Conservation (phyloP, 805 yeast species). For the Yarrowia alimentaria region DNA sequence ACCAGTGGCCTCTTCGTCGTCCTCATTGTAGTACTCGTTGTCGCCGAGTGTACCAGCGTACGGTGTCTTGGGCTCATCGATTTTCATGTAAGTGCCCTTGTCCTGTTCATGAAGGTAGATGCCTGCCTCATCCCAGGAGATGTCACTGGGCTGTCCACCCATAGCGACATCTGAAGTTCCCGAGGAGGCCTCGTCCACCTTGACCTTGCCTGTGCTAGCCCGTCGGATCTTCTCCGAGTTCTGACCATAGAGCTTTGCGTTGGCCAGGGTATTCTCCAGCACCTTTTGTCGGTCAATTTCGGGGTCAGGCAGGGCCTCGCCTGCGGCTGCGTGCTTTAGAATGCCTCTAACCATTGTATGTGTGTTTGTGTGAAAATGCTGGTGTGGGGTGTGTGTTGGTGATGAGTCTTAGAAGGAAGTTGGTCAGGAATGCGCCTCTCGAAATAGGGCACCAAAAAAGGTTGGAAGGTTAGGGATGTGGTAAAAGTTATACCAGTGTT, state of each 20-base stretch:
- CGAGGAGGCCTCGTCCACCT: slow-evolving; percentile 24
- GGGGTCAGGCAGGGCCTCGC: background rate
- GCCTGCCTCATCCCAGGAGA: slow-evolving; percentile 85
- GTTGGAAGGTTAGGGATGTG: slow-evolving; percentile 19
- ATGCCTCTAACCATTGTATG: slow-evolving; percentile 24
- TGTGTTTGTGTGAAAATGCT: background rate
- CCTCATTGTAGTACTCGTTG: slow-evolving; percentile 69
- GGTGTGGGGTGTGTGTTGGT: background rate
- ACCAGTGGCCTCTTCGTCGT: slow-evolving; percentile 48
- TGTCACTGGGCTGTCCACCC: slow-evolving; percentile 40
- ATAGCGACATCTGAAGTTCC: background rate
- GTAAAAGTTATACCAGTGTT: slow-evolving; percentile 4
- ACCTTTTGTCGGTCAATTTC: slow-evolving; percentile 59
- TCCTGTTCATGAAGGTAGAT: slow-evolving; percentile 71
- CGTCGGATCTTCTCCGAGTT: slow-evolving; percentile 31
- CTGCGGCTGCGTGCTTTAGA: slow-evolving; percentile 9
- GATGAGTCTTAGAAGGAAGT: background rate
- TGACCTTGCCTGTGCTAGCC: slow-evolving; percentile 27
- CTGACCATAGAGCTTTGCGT: slow-evolving; percentile 49
- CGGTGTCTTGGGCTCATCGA: slow-evolving; percentile 95
- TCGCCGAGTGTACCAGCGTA: slow-evolving; percentile 83
- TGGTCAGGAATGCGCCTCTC: background rate
- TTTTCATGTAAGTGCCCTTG: slow-evolving; percentile 69
- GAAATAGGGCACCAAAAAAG: slow-evolving; percentile 1
- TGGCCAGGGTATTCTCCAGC: slow-evolving; percentile 71